Evolutionary conservation across 2,329 filamentous ascomycete genomes (phyloP).

Genomic region (Elsinoe arachidis): DNA sequence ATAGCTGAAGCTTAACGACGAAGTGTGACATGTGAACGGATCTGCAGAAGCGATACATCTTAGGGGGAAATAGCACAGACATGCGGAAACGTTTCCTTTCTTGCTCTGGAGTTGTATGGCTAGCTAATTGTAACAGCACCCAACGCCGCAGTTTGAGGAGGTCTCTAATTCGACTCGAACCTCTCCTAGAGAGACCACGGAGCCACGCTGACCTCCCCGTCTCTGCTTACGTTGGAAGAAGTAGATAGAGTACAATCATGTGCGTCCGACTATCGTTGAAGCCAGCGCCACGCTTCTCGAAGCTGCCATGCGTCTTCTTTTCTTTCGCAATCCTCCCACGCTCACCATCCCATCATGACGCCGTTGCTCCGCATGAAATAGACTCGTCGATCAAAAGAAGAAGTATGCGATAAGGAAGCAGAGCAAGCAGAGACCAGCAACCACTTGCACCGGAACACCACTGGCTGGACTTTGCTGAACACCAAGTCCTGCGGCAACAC

Average conservation of each 20-base stretch:
- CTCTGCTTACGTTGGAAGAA: neutral
- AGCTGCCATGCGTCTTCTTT: neutral
- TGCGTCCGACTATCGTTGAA: neutral
- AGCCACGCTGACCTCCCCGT: neutral
- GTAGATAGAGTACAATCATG: slow-evolving; percentile 2
- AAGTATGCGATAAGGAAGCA: slow-evolving; percentile 93
- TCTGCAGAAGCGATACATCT: too few relatives aligned
- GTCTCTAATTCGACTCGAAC: neutral
- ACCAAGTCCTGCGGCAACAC: slow-evolving; percentile 43
- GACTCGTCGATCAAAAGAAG: slow-evolving; percentile 62
- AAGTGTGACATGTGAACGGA: too few relatives aligned
- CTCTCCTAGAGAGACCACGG: neutral
- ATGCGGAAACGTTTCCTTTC: neutral
- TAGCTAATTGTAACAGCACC: neutral
- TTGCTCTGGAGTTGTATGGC: neutral
- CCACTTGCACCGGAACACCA: slow-evolving; percentile 80
- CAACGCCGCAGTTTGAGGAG: neutral
- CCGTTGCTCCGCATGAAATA: slow-evolving; percentile 6
- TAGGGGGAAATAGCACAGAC: neutral
- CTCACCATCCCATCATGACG: neutral
- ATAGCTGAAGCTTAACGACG: too few relatives aligned
- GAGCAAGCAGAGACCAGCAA: slow-evolving; percentile 72
- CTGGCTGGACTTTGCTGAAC: slow-evolving; percentile 47
- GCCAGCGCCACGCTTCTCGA: neutral
- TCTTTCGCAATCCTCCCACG: neutral